Percentiles rank a stretch among this genome's conserved stretches.
phyloP scores from a whole-genome alignment of 305 asterid genomes.

The Fraxinus baroniana region DNA sequence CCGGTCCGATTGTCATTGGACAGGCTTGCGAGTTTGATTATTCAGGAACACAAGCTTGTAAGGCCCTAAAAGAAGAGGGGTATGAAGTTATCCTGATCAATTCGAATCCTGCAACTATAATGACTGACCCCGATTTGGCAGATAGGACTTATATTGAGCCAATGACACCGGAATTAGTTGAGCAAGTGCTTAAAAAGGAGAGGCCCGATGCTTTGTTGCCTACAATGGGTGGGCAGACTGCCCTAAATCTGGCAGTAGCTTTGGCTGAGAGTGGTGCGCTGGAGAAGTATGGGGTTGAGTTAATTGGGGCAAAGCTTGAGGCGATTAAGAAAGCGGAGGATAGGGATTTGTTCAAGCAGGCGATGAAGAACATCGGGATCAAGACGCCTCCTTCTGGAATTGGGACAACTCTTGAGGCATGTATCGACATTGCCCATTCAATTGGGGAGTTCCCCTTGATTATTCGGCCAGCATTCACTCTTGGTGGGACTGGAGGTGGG shows the following conservation, averaged over 20 bases:
- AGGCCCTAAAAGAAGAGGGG: conserved; percentile 96
- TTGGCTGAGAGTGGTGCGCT: conserved; percentile 88
- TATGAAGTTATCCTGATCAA: conserved; percentile 82
- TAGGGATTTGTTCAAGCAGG: conserved; percentile 86
- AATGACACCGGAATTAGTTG: conserved; percentile 89
- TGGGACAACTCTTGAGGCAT: conserved; percentile 85
- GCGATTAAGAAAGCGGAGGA: conserved; percentile 98
- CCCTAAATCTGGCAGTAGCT: conserved; percentile 89
- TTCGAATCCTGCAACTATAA: conserved; percentile 94
- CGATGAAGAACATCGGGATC: conserved; percentile 85
- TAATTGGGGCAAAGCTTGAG: conserved; percentile 89
- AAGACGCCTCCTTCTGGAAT: conserved; percentile 95
- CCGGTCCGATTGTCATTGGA: conserved; percentile 96
- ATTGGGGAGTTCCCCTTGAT: conserved; percentile 95
- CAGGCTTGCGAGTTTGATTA: conserved; percentile 97
- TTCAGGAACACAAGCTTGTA: conserved; percentile 97
- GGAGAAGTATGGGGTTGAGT: conserved; percentile 86
- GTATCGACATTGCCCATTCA: conserved; percentile 64
- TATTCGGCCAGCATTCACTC: conserved; percentile 87
- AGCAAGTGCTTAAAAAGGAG: conserved; percentile 90
- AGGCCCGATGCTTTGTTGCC: conserved; percentile 91
- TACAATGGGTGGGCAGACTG: conserved; percentile 98
- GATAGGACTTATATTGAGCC: conserved; percentile 96
- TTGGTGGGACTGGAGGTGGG: conserved; percentile 98
- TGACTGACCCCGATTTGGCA: conserved; percentile 94